phyloP scores from a whole-genome alignment of 2,329 filamentous ascomycete species.

The Hypoxylon sp. region DNA sequence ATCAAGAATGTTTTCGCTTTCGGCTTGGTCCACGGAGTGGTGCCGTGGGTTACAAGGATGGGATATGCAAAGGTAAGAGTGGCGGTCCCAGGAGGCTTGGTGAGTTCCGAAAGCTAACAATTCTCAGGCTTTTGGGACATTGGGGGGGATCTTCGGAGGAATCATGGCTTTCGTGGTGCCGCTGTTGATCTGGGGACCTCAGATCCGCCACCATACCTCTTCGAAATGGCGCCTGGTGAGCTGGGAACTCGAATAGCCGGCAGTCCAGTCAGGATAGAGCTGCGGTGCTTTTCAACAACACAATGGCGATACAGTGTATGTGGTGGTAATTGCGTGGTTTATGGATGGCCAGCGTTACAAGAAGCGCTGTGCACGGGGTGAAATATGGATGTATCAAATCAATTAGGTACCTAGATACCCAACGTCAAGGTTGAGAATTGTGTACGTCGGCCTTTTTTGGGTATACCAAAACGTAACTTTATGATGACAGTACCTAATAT shows the following conservation, averaged over 20 bases:
- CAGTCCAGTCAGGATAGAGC: neutral
- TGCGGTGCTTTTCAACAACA: neutral
- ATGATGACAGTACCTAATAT: neutral
- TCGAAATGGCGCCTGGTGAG: constrained; percentile 30
- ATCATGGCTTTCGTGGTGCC: constrained; percentile 19
- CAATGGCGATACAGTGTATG: neutral
- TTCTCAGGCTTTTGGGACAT: constrained; percentile 24
- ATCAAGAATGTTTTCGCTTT: constrained; percentile 33
- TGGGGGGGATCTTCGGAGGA: constrained; percentile 28
- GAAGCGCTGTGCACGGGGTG: neutral
- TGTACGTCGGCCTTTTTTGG: too few relatives aligned
- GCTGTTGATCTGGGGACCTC: constrained; percentile 26
- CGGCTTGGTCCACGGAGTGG: constrained; percentile 18
- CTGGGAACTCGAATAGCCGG: constrained; percentile 20
- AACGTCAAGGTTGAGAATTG: neutral
- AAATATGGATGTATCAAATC: neutral
- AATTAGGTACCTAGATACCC: neutral
- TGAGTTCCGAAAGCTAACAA: neutral
- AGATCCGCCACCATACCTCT: constrained; percentile 32
- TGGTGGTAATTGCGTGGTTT: neutral
- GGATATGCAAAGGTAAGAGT: constrained; percentile 23
- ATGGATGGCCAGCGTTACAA: neutral
- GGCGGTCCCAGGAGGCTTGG: neutral
- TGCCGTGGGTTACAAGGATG: constrained; percentile 29
- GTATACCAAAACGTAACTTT: neutral